Evolutionary conservation across 1,139 yeast species (phyloP).

Genomic region (Saccharomyces hybrid): DNA sequence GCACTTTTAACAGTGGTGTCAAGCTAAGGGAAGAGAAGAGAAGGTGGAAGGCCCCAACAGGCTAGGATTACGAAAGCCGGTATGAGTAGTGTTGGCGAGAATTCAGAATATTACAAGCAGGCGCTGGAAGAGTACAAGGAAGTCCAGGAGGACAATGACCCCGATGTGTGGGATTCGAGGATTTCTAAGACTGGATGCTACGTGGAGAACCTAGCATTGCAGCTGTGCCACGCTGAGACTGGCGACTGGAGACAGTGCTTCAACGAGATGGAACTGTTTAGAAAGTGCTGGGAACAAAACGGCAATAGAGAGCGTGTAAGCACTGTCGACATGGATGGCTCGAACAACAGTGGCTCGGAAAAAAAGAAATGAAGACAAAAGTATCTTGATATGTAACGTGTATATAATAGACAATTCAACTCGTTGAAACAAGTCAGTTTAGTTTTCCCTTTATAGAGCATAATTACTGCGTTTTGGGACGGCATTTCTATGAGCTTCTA

Average conservation of each 20-base stretch:
- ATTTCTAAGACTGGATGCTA: constrained; percentile 65
- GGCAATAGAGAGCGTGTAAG: constrained; percentile 28
- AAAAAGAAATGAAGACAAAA: neutral
- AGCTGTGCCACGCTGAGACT: constrained; percentile 70
- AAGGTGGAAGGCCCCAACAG: neutral
- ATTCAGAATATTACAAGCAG: constrained; percentile 24
- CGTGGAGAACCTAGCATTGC: constrained; percentile 51
- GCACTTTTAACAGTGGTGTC: neutral
- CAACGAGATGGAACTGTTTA: constrained; percentile 38
- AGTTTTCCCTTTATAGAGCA: neutral
- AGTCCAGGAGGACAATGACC: constrained; percentile 20
- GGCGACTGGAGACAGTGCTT: constrained; percentile 73
- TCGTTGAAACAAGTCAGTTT: neutral
- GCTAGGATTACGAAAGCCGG: neutral
- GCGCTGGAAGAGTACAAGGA: constrained; percentile 29
- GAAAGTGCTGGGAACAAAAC: constrained; percentile 25
- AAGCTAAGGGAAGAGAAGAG: neutral
- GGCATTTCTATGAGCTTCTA: neutral
- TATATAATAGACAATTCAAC: neutral
- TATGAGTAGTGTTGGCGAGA: neutral
- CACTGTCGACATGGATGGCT: constrained; percentile 21
- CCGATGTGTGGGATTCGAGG: constrained; percentile 50
- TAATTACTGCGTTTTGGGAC: neutral
- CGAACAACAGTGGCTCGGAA: neutral
- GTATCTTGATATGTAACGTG: neutral